Percentiles rank a stretch among this genome's conserved stretches.
Evolutionary conservation across 257 asterid genomes (phyloP).

Genomic region (Solanum piurae): DNA sequence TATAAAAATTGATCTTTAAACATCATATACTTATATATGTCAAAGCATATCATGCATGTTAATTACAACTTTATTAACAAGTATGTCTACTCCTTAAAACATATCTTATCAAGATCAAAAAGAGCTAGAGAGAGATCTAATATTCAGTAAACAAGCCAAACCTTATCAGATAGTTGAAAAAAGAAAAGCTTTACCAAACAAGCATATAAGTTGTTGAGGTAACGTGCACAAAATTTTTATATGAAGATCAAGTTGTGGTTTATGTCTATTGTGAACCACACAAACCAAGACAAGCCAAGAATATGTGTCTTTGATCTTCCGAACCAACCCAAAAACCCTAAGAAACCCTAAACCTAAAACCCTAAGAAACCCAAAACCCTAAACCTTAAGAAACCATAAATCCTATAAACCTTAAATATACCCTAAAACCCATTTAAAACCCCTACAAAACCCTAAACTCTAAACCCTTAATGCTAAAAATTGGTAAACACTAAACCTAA

Average conservation of each 20-base stretch:
- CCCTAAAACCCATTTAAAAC: no score
- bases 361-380: no score
- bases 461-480: no score
- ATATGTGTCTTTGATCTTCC: not conserved
- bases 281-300: not conserved
- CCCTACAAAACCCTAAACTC: no score
- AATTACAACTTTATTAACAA: not conserved
- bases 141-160: not conserved
- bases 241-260: not conserved
- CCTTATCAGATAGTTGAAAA: not conserved
- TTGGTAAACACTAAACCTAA: no score
- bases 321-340: no score
- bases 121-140: not conserved
- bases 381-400: no score
- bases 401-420: no score
- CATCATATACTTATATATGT: no score
- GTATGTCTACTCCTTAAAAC: not conserved
- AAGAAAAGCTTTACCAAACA: no score
- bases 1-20: no score
- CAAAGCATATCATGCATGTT: not conserved
- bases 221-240: not conserved
- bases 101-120: not conserved
- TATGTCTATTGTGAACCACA: not conserved
- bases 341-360: no score
- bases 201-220: not conserved